phyloP scores from a whole-genome alignment of 331 rosid genomes.

The Malus hybrid region DNA sequence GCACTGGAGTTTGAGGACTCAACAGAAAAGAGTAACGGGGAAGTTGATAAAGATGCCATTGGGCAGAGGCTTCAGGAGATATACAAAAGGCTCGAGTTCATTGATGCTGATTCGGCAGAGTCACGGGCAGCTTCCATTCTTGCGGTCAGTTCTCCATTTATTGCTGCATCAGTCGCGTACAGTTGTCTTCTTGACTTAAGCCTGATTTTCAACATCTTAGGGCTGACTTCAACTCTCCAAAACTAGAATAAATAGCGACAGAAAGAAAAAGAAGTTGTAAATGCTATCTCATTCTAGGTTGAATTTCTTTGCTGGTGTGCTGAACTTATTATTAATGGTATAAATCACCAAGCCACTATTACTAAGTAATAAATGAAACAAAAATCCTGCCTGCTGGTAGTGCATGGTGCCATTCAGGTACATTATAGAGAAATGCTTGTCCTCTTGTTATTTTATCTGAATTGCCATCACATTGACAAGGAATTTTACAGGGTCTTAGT shows the following conservation, averaged over 20 bases:
- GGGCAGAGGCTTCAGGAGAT: slow-evolving; percentile 75
- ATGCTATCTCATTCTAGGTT: not conserved
- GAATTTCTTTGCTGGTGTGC: not conserved
- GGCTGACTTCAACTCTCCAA: not conserved
- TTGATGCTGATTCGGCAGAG: slow-evolving; percentile 92
- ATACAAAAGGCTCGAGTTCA: slow-evolving; percentile 85
- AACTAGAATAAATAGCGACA: not conserved
- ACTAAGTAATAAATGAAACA: not conserved
- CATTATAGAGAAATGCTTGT: not conserved
- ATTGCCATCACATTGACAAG: slow-evolving; percentile 10
- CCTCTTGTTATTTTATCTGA: not conserved
- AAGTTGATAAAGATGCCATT: slow-evolving; percentile 40
- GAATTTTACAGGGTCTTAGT: slow-evolving; percentile 74
- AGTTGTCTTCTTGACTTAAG: slow-evolving; percentile 2
- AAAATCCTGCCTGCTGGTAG: not conserved
- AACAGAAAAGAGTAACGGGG: slow-evolving; percentile 33
- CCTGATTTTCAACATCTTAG: not conserved
- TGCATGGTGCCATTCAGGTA: not conserved
- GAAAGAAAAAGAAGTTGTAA: not conserved
- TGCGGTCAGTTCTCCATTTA: slow-evolving; percentile 58
- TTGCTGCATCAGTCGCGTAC: slow-evolving; percentile 11
- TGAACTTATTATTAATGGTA: not conserved
- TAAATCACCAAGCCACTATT: not conserved
- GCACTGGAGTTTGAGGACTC: slow-evolving; percentile 54
- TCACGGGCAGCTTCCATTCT: slow-evolving; percentile 95